These are phyloP conservation scores for Apiospora marii DNA, from an alignment of 2,329 filamentous ascomycete genomes.

Conservation along the genomic window DNA sequence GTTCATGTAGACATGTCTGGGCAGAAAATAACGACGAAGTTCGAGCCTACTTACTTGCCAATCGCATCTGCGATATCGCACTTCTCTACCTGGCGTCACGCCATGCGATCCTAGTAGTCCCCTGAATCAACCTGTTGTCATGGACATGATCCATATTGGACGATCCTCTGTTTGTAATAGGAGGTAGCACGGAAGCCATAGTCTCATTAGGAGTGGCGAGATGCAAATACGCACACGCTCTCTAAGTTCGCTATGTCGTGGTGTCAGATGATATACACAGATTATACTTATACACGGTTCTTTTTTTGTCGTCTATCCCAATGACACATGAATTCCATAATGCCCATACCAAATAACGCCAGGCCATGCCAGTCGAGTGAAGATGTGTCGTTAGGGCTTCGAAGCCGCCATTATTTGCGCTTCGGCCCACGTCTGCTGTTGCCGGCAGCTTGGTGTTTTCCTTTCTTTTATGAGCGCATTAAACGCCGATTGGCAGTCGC, in stretches of 20 bases:
- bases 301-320: conserved; percentile 21
- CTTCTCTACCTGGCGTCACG: neutral
- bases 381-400: conserved; percentile 23
- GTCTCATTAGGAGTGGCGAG: neutral
- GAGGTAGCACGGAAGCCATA: neutral
- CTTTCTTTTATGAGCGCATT: too few relatives aligned
- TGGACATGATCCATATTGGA: neutral
- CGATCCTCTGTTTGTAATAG: neutral
- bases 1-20: too few relatives aligned
- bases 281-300: conserved; percentile 23
- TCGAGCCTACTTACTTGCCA: neutral
- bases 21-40: too few relatives aligned
- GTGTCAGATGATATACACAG: conserved; percentile 17
- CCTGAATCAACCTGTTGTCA: neutral
- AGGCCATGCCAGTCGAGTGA: conserved; percentile 26
- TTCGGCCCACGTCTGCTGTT: neutral
- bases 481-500: neutral
- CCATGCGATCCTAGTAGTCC: neutral
- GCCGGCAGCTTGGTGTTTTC: neutral
- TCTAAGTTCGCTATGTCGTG: conserved; percentile 2
- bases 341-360: conserved; percentile 22
- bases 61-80: neutral
- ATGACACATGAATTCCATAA: conserved; percentile 22
- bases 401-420: neutral
- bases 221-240: conserved; percentile 9